Base-by-base conservation (phyloP, 768 basidiomycete species). In the Mycena leptocephala region DNA sequence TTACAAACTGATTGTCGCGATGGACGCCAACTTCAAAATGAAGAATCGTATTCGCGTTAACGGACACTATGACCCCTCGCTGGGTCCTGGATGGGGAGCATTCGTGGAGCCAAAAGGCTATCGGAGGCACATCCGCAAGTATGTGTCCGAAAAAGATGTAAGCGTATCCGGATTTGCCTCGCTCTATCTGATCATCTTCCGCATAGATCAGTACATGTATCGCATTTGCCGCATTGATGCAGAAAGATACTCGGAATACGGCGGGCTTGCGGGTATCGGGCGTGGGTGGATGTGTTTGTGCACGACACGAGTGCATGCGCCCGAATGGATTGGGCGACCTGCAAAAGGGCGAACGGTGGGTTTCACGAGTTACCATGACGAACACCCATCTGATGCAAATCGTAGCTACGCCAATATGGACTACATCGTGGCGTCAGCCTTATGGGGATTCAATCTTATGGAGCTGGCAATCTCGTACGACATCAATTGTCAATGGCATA, bases 21-120 rank as follows among this genome's bases (percentile, higher is more conserved):
- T 81, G 20, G 82, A 83, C 73, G 82, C 82, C 22, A 82, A 82
- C 59, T 83, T 83, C 69, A 58, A 70, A 6, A 69, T 83, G 16
- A 83, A 81, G 30, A 75, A 79, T 24, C 67, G 67, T 9, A n/a
- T 71, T 43, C 63, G 55, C 11, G 26, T 35, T 1, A 75, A 69
- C 56, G 64, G 63, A 18, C 48, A 63, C 28, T 18, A 67, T 5
- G 76, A 77, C 28, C 72, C 71, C 0, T 35, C 70, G 26, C 35
- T 76, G 53, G 70, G 75, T 14, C 51, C 63, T 20, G 75, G 65
- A 4, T 72, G 70, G 75, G 59, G 32, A 0, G 74, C 56, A 14
- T 78, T 26, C 32, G 68, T 59, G 3, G 33, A 30, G 30, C 72
- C 43, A 14, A n/a, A 5, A 4, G 1, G n/a, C 0, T 72, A 56